A percentile compares a stretch with the other conserved stretches of the same genome.
phyloP scores from a whole-genome alignment of 2,329 filamentous ascomycete species.

The Kalaharituber pfeilii region DNA sequence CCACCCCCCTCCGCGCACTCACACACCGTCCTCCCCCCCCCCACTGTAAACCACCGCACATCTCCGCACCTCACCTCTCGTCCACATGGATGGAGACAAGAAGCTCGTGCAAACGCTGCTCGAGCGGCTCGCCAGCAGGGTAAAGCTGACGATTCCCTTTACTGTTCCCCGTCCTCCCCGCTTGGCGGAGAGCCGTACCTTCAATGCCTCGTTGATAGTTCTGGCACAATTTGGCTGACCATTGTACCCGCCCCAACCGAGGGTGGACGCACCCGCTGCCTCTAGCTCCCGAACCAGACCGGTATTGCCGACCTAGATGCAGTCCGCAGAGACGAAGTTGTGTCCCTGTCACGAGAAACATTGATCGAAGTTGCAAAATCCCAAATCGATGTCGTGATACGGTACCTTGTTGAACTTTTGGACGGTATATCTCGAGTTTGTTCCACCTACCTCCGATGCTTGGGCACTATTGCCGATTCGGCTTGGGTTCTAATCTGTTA shows the following conservation, averaged over 20 bases:
- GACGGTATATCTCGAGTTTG: conserved; percentile 22
- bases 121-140: conserved; percentile 22
- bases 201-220: no score
- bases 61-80: not conserved
- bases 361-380: conserved; percentile 21
- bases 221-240: no score
- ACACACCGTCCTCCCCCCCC: not conserved
- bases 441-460: not conserved
- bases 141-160: no score
- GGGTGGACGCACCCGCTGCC: not conserved
- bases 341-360: conserved; percentile 19
- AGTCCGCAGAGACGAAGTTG: conserved; percentile 22
- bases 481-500: not conserved
- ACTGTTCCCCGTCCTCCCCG: no score
- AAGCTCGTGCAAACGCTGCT: conserved; percentile 23
- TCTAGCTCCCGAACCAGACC: conserved; percentile 22
- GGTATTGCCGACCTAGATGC: conserved; percentile 21
- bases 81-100: conserved; percentile 21
- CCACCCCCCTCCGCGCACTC: not conserved
- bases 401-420: conserved; percentile 20
- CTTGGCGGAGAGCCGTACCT: no score
- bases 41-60: not conserved
- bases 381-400: conserved; percentile 20
- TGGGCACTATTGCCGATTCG: not conserved
- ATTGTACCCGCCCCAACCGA: no score